A percentile compares a stretch with the other conserved stretches of the same genome.
Conservation (phyloP, 2,329 filamentous ascomycete species). For the Fusarium nanum region DNA sequence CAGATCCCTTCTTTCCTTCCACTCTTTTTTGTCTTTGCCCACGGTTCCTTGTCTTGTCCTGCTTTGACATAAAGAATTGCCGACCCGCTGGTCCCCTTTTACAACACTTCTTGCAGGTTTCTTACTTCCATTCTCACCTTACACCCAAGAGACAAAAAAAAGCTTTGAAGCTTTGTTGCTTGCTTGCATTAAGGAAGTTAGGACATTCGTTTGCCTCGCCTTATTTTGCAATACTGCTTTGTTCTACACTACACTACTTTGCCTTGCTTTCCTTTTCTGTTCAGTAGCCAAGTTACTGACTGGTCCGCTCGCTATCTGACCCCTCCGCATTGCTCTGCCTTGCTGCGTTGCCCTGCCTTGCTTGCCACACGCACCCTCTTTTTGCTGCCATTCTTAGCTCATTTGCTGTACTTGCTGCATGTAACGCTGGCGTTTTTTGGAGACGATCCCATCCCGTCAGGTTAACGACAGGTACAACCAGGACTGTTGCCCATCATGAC, state of each 20-base stretch:
- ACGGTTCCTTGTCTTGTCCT: conserved; percentile 1
- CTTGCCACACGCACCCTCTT: conserved; percentile 33
- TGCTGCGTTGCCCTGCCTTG: conserved; percentile 13
- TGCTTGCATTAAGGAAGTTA: conserved; percentile 1
- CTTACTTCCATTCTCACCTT: conserved; percentile 9
- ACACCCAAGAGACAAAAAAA: conserved; percentile 3
- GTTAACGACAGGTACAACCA: conserved; percentile 11
- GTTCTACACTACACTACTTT: background rate
- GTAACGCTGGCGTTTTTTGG: conserved; percentile 46
- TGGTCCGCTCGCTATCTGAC: conserved; percentile 1
- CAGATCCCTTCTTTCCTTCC: conserved; percentile 6
- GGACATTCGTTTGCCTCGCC: conserved; percentile 2
- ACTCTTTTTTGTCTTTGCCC: no score
- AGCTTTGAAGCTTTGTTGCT: conserved; percentile 20
- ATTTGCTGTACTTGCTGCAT: conserved; percentile 43
- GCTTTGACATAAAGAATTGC: conserved; percentile 30
- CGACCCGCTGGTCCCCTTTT: conserved; percentile 21
- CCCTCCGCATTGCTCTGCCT: conserved; percentile 6
- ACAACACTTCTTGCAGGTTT: conserved; percentile 12
- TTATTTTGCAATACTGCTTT: conserved; percentile 5
- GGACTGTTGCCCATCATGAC: conserved; percentile 54
- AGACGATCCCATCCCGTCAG: conserved; percentile 12
- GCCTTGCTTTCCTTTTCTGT: conserved; percentile 16
- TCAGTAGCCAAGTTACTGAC: background rate
- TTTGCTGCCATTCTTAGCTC: conserved; percentile 44